phyloP scores from a whole-genome alignment of 345 rosid genomes.

The Limnanthes douglasii region DNA sequence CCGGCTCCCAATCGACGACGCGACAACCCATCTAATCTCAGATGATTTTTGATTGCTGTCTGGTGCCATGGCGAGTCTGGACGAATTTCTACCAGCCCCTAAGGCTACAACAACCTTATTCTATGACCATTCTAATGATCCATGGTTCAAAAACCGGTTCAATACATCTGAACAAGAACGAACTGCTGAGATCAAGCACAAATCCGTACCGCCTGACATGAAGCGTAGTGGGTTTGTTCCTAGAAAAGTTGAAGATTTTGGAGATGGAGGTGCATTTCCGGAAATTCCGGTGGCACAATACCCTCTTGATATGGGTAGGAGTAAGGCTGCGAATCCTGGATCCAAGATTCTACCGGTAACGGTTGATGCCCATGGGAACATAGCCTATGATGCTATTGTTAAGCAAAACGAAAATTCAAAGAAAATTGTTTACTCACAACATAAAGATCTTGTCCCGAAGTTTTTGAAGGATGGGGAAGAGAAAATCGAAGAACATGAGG shows the following conservation, averaged over 20 bases:
- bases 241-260: slow-evolving; percentile 73
- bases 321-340: slow-evolving; percentile 34
- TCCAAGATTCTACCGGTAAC: slow-evolving; percentile 66
- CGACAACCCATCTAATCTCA: no score
- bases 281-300: slow-evolving; percentile 88
- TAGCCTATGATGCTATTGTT: slow-evolving; percentile 87
- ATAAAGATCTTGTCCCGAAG: slow-evolving; percentile 74
- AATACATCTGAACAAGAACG: slow-evolving; percentile 28
- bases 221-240: slow-evolving; percentile 74
- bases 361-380: slow-evolving; percentile 78
- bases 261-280: slow-evolving; percentile 96
- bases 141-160: slow-evolving; percentile 83
- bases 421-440: slow-evolving; percentile 70
- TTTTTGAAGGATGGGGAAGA: slow-evolving; percentile 32
- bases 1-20: no score
- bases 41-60: no score
- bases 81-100: slow-evolving; percentile 52
- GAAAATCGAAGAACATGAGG: slow-evolving; percentile 9
- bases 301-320: slow-evolving; percentile 62
- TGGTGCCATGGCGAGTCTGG: slow-evolving; percentile 56
- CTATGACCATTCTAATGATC: slow-evolving; percentile 82
- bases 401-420: slow-evolving; percentile 28
- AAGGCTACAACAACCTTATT: slow-evolving; percentile 34
- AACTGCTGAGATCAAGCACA: slow-evolving; percentile 20
- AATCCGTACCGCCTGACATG: slow-evolving; percentile 55